Evolutionary conservation across 2,329 filamentous ascomycete genomes (phyloP), one percentile per base, ranked within the genome.

Genomic region (Cryphonectria nitschkei): DNA sequence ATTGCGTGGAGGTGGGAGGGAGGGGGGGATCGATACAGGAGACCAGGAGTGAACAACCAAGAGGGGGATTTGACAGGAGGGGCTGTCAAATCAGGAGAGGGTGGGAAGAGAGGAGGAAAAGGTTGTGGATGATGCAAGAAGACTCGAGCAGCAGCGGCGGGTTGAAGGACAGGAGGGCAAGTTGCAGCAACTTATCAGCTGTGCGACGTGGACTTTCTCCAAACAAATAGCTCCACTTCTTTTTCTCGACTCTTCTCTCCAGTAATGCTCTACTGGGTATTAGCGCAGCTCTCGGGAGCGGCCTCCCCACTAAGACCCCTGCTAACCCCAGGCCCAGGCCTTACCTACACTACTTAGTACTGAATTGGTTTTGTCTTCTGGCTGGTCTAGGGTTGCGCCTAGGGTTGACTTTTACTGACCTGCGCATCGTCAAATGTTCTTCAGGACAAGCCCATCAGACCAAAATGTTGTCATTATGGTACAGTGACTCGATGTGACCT

Each of bases 21-120:
- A 62, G 71, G 70, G 60, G 69, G 67, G 65, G 69, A 66, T 73
- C 73, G 73, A 73, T 71, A 73, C 65, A 73, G 69, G 69, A 71
- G 71, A 72, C 74, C 74, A 74, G 61, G 64, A 74, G 70, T 71
- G 34, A 65, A 56, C 61, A 68, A 69, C 68, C 70, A 73, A 56
- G 66, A 73, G 65, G 54, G 67, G 69, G 71, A 71, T 70, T 67
- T 50, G 71, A 73, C 71, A 73, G 71, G 71, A 73, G 68, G 69
- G 69, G 71, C 71, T 73, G 71, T 71, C 69, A 71, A 71, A 68
- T 73, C 69, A 37, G 29, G 16, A 66, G 63, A 64, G 34, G 64
- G 43, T 16, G 32, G 8, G 66, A 69, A 29, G 43, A 34, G 62
- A 26, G 37, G 46, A 26, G 34, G 65, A 37, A 56, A 32, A 65